Percentiles rank a stretch among this genome's conserved stretches.
phyloP scores from a whole-genome alignment of 345 rosid genomes.

The Arabis alpina region DNA sequence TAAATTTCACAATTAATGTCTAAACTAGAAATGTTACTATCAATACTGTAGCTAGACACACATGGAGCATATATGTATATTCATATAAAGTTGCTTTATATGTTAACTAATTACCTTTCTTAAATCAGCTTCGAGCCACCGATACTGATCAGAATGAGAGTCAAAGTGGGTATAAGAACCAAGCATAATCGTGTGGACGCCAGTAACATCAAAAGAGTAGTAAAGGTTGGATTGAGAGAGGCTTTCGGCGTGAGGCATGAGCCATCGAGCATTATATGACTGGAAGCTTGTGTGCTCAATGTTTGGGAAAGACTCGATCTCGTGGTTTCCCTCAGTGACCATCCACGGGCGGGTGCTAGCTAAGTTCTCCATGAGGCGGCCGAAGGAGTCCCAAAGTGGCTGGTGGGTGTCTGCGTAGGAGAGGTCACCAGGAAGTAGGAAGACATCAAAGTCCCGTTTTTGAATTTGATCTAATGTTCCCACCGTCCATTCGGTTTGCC shows the following conservation, averaged over 20 bases:
- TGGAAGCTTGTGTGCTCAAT: constrained; percentile 58
- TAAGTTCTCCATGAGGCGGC: constrained; percentile 68
- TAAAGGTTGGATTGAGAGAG: constrained; percentile 74
- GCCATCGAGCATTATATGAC: constrained; percentile 85
- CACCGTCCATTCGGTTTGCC: constrained; percentile 84
- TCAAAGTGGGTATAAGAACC: constrained; percentile 71
- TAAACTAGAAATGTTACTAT: background rate
- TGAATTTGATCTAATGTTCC: constrained; percentile 58
- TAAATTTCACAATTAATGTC: background rate
- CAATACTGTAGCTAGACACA: background rate
- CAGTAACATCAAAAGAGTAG: constrained; percentile 78
- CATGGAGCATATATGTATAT: background rate
- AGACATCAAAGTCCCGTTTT: constrained; percentile 62
- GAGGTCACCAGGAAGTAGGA: constrained; percentile 77
- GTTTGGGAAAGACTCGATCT: constrained; percentile 61
- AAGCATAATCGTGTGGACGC: constrained; percentile 53
- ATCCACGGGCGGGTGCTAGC: constrained; percentile 91
- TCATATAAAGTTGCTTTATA: background rate
- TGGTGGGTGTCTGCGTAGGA: constrained; percentile 80
- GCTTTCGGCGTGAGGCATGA: constrained; percentile 78
- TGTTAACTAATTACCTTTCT: constrained; percentile 21
- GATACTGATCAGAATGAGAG: constrained; percentile 61
- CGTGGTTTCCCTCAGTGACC: constrained; percentile 93
- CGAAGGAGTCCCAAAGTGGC: constrained; percentile 89
- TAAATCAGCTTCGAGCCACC: constrained; percentile 65